These are phyloP conservation scores for Chamaecrista fasciculata DNA, from an alignment of 306 rosid genomes.

Conservation along the genomic window DNA sequence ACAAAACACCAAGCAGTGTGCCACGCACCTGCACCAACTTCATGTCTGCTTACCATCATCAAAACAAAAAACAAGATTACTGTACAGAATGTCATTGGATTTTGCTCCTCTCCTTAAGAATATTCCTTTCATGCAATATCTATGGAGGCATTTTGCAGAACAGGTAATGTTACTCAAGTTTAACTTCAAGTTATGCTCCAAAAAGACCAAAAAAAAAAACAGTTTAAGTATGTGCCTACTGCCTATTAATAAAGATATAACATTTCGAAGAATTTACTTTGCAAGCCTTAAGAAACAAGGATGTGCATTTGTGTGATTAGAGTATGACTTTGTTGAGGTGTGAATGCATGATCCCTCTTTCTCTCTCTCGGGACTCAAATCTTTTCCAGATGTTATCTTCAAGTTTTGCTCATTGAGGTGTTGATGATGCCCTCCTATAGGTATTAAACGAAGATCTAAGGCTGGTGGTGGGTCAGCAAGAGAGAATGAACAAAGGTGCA, in stretches of 20 bases:
- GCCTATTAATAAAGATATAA: no score
- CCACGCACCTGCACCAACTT: slow-evolving; percentile 88
- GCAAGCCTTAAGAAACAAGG: background rate
- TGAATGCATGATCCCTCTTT: background rate
- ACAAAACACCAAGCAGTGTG: slow-evolving; percentile 64
- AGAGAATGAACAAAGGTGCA: slow-evolving; percentile 74
- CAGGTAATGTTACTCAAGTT: slow-evolving; percentile 45
- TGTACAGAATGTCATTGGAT: slow-evolving; percentile 92
- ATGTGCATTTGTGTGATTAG: background rate
- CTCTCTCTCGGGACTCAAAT: background rate
- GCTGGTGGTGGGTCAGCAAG: slow-evolving; percentile 87
- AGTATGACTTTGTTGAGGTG: background rate
- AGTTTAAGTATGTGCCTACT: no score
- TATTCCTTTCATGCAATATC: slow-evolving; percentile 68
- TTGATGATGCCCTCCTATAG: slow-evolving; percentile 32
- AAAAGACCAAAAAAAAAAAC: background rate
- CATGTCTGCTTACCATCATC: slow-evolving; percentile 92
- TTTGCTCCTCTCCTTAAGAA: slow-evolving; percentile 84
- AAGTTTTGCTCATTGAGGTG: background rate
- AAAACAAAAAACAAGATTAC: slow-evolving; percentile 71
- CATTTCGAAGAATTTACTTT: no score
- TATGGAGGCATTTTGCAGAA: slow-evolving; percentile 88
- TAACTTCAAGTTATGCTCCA: background rate
- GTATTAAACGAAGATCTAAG: slow-evolving; percentile 87
- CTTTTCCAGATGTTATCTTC: background rate